Conservation (phyloP, 768 basidiomycete species). For the Rhizopogon roseolus region DNA sequence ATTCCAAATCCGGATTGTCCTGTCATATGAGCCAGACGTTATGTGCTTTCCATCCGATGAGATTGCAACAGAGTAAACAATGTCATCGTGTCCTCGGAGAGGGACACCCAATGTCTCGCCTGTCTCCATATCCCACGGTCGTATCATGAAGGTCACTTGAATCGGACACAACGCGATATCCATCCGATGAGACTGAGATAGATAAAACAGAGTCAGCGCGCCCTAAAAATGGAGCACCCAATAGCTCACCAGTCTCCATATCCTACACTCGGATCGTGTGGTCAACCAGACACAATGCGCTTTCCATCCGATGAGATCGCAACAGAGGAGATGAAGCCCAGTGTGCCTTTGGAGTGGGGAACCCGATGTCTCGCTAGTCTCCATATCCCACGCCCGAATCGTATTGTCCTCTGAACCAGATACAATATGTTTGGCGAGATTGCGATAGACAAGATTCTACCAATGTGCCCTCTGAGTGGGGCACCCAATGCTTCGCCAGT, state of each 20-base stretch:
- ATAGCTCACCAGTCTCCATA: slow-evolving; percentile 3
- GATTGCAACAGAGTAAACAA: slow-evolving; percentile 13
- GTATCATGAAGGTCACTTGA: slow-evolving; percentile 26
- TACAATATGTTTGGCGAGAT: neutral
- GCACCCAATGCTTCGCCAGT: neutral
- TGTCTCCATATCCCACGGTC: slow-evolving; percentile 21
- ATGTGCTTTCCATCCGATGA: neutral
- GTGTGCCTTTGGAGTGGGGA: neutral
- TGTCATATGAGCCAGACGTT: neutral
- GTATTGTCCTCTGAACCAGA: slow-evolving; percentile 3
- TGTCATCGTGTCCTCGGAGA: slow-evolving; percentile 19
- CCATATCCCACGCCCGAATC: slow-evolving; percentile 5
- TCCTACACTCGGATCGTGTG: slow-evolving; percentile 2
- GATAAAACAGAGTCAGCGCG: neutral
- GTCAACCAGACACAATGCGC: neutral
- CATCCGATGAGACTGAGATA: slow-evolving; percentile 7
- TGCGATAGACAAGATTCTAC: neutral
- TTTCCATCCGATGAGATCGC: slow-evolving; percentile 1
- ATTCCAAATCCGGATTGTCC: neutral
- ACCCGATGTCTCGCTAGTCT: neutral
- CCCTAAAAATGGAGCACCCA: slow-evolving; percentile 1
- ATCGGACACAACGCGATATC: slow-evolving; percentile 19
- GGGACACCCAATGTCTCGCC: slow-evolving; percentile 19
- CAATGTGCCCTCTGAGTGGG: neutral
- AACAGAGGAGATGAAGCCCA: neutral